Conservation (phyloP, 345 rosid species). For the Ceriops decandra region DNA sequence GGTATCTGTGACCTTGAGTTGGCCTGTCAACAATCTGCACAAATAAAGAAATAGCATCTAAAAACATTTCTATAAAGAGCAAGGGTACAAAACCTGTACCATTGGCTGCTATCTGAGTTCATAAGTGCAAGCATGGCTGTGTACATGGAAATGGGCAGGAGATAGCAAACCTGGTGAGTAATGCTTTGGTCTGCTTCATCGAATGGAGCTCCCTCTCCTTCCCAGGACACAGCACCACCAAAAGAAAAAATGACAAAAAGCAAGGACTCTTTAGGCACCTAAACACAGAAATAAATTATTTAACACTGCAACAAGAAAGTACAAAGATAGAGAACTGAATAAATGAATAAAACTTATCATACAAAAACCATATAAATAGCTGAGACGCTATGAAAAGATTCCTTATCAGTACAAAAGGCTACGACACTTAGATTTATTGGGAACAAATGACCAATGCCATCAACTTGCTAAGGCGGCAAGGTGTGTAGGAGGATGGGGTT, state of each 20-base stretch:
- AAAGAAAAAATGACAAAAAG: slow-evolving; percentile 89
- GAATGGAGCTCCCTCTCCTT: slow-evolving; percentile 88
- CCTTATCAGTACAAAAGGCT: too few species aligned
- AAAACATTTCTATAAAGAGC: neutral
- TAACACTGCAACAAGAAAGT: neutral
- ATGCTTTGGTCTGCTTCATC: slow-evolving; percentile 72
- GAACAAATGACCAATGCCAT: too few species aligned
- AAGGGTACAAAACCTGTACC: neutral
- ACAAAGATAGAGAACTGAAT: neutral
- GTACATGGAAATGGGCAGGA: neutral
- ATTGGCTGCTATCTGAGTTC: neutral
- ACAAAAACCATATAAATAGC: neutral
- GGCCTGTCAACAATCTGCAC: slow-evolving; percentile 90
- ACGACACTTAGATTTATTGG: too few species aligned
- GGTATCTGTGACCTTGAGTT: slow-evolving; percentile 69
- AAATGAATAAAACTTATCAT: neutral
- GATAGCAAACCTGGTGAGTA: slow-evolving; percentile 73
- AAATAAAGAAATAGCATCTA: slow-evolving; percentile 12
- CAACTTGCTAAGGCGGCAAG: too few species aligned
- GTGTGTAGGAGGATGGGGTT: too few species aligned
- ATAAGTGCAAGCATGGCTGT: neutral
- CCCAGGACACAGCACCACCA: slow-evolving; percentile 96
- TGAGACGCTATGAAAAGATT: neutral
- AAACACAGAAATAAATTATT: slow-evolving; percentile 6
- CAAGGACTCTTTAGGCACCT: slow-evolving; percentile 96